Evolutionary conservation across 345 rosid genomes (phyloP).

Genomic region (Heritiera fomes): DNA sequence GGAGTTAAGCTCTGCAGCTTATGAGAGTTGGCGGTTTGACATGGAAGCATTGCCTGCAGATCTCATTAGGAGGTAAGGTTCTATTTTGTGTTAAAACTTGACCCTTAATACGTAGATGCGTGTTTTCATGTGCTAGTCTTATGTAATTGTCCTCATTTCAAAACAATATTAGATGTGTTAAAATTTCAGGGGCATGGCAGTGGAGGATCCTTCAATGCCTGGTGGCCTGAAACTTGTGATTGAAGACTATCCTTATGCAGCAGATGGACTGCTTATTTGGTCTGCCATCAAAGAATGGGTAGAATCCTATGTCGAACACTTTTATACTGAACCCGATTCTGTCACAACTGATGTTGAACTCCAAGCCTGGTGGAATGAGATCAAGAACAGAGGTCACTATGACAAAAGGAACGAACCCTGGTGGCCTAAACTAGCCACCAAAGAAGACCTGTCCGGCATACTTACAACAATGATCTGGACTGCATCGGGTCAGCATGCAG

Average conservation of each 20-base stretch:
- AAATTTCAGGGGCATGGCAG: constrained; percentile 82
- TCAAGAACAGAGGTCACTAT: constrained; percentile 79
- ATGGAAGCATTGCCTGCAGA: constrained; percentile 96
- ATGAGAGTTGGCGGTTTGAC: constrained; percentile 85
- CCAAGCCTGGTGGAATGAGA: constrained; percentile 94
- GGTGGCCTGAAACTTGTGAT: constrained; percentile 74
- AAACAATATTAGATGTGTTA: not conserved
- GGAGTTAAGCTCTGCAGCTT: constrained; percentile 94
- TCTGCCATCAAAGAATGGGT: constrained; percentile 76
- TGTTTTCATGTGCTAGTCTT: not conserved
- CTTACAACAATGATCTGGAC: constrained; percentile 80
- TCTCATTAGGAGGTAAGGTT: constrained; percentile 71
- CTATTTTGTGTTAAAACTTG: not conserved
- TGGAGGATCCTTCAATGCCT: constrained; percentile 74
- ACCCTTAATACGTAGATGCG: too few relatives aligned
- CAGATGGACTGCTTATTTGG: constrained; percentile 92
- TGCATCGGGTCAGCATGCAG: constrained; percentile 95
- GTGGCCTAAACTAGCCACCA: constrained; percentile 87
- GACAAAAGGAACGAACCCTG: constrained; percentile 86
- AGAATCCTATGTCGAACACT: constrained; percentile 70
- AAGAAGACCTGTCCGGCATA: constrained; percentile 71
- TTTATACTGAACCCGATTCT: constrained; percentile 62
- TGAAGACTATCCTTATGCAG: constrained; percentile 92
- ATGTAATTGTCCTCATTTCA: not conserved
- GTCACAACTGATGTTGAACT: constrained; percentile 72